phyloP scores from a whole-genome alignment of 2,329 filamentous ascomycete genomes.

The Penicillium sp. region DNA sequence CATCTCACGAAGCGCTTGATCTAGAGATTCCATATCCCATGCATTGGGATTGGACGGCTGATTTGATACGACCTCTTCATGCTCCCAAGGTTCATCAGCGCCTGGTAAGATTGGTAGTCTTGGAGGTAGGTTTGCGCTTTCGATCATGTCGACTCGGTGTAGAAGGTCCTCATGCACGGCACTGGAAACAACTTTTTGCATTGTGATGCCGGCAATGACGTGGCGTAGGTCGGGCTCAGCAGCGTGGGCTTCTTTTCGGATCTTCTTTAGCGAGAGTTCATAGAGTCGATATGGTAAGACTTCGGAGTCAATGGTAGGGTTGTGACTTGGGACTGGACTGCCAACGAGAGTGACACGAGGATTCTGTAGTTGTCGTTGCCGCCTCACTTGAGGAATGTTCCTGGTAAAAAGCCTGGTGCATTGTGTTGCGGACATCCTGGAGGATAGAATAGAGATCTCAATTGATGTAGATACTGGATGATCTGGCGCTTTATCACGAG shows the following conservation, averaged over 20 bases:
- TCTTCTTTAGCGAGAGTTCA: constrained; percentile 22
- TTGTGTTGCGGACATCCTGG: constrained; percentile 5
- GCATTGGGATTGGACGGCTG: background rate
- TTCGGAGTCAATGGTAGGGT: constrained; percentile 15
- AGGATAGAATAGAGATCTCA: background rate
- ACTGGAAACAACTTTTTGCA: constrained; percentile 15
- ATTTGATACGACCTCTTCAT: background rate
- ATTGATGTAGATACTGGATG: background rate
- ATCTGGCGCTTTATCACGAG: background rate
- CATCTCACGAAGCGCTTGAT: constrained; percentile 16
- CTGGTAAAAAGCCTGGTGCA: constrained; percentile 1
- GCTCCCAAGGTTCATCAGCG: constrained; percentile 10
- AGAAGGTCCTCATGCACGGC: constrained; percentile 14
- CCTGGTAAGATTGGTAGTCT: constrained; percentile 12
- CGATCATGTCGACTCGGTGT: constrained; percentile 13
- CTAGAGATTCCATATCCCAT: constrained; percentile 15
- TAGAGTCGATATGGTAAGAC: constrained; percentile 23
- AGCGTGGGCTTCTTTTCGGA: constrained; percentile 20
- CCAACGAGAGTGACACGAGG: constrained; percentile 1
- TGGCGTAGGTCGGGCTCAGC: constrained; percentile 21
- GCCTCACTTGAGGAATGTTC: constrained; percentile 7
- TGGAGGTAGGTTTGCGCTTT: constrained; percentile 3
- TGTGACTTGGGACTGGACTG: background rate
- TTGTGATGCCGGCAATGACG: constrained; percentile 19
- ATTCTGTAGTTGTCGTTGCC: constrained; percentile 1